phyloP scores from a whole-genome alignment of 2,329 filamentous ascomycete genomes.

The Trichoderma koningii region DNA sequence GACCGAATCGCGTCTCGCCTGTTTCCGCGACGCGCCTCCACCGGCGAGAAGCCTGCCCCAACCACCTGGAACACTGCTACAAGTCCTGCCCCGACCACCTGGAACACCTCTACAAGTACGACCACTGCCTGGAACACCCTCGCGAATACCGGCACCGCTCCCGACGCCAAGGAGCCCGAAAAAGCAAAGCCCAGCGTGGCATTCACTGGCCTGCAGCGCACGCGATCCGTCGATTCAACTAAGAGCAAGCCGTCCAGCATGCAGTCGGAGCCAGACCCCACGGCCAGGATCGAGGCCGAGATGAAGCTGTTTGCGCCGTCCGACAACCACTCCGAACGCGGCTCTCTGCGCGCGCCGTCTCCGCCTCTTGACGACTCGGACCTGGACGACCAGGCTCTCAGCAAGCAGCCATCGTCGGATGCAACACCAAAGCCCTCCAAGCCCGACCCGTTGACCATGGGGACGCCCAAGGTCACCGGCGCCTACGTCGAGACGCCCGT shows the following conservation, averaged over 20 bases:
- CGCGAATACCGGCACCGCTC: not conserved
- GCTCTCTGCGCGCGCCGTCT: conserved; percentile 55
- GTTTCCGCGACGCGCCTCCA: conserved; percentile 30
- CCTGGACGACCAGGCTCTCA: conserved; percentile 36
- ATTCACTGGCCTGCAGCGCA: conserved; percentile 49
- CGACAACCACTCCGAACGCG: conserved; percentile 58
- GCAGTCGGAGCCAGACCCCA: conserved; percentile 57
- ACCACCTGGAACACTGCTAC: not conserved
- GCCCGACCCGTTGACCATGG: conserved; percentile 50
- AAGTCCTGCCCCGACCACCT: not conserved
- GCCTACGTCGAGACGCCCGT: conserved; percentile 61
- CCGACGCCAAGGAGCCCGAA: conserved; percentile 32
- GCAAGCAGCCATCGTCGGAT: conserved; percentile 35
- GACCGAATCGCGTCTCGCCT: conserved; percentile 29
- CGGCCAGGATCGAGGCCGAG: conserved; percentile 59
- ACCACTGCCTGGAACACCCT: not conserved
- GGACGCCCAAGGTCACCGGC: conserved; percentile 57
- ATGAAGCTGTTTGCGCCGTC: conserved; percentile 57
- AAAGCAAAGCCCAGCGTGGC: conserved; percentile 47
- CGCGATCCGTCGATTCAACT: conserved; percentile 48
- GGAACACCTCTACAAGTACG: not conserved
- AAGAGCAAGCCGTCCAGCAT: conserved; percentile 53
- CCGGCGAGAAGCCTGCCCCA: conserved; percentile 18
- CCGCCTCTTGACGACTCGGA: conserved; percentile 40
- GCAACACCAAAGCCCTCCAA: conserved; percentile 53